Evolutionary conservation across 306 rosid species (phyloP), one percentile per base, ranked within the genome.

Genomic region (Urtica urens): DNA sequence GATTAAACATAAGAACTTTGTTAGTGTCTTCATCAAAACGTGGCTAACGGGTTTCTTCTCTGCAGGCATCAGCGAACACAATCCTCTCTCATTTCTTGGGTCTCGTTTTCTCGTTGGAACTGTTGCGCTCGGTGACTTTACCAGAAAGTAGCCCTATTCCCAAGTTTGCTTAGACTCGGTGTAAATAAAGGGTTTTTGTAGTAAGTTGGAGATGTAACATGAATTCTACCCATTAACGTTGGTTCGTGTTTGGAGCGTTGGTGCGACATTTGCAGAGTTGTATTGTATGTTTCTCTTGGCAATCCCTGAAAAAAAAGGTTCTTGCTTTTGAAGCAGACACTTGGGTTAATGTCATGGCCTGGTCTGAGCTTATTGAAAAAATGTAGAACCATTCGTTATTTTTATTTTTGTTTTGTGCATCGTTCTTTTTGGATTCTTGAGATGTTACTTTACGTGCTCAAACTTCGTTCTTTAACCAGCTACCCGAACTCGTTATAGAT

Each of bases 21-120:
- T n/a, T n/a, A n/a, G 16, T 3, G 19, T 27, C 38, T 14, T 27
- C 23, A n/a, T n/a, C n/a, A n/a, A n/a, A n/a, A n/a, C n/a, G n/a
- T n/a, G n/a, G n/a, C 11, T 6, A 30, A 40, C 16, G 5, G 22
- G 39, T 17, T 16, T 49, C 23, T 47, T 39, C 43, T 46, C 55
- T 63, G 53, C 69, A 92, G 99, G 99, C 99, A 59, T 79, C 99
- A 1, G 99, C 99, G 2, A 92, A 92, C 74, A 75, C 92, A 3
- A 79, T 92, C 63, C 96, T 90, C 44, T 92, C 99, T 27, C 99
- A 92, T 72, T 92, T 92, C 72, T 70, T 85, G 28, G 99, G 99
- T 44, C 85, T 92, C 27, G 69, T 79, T 53, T 85, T 65, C 83
- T 85, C 99, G 1, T 51, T 85, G 56, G 99, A 85, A 78, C 77